These are phyloP conservation scores for Carex arenaria DNA, from an alignment of 202 grass and related monocot genomes.

Conservation along the genomic window DNA sequence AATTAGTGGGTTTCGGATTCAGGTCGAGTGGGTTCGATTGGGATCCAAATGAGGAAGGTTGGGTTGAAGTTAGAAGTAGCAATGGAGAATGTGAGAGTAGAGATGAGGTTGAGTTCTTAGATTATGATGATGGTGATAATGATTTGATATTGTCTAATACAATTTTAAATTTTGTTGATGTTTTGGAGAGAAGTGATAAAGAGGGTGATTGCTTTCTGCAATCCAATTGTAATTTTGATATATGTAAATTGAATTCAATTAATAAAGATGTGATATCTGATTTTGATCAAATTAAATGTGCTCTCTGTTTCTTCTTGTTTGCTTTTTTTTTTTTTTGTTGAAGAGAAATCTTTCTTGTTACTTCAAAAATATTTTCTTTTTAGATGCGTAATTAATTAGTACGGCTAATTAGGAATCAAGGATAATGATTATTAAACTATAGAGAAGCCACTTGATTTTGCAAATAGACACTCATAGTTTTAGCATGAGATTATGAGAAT, in stretches of 20 bases:
- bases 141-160: slow-evolving; percentile 5
- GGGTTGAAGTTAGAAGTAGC: slow-evolving; percentile 31
- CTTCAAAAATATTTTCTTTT: not conserved
- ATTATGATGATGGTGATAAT: not conserved
- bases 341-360: not conserved
- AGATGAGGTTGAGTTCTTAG: slow-evolving; percentile 14
- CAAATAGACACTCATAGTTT: no score
- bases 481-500: no score
- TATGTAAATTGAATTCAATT: slow-evolving; percentile 8
- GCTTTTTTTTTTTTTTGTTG: not conserved
- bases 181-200: slow-evolving; percentile 1
- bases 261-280: slow-evolving; percentile 5
- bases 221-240: slow-evolving; percentile 8
- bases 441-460: not conserved
- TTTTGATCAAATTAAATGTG: not conserved
- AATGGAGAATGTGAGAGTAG: not conserved
- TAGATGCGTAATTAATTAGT: not conserved
- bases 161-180: not conserved
- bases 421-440: not conserved
- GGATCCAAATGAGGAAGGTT: slow-evolving; percentile 44
- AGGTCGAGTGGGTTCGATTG: slow-evolving; percentile 22
- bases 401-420: not conserved
- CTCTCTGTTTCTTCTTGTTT: not conserved
- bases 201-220: not conserved
- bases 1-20: slow-evolving; percentile 17